Evolutionary conservation across 2,329 filamentous ascomycete species (phyloP).

Genomic region (Metarhizium album): DNA sequence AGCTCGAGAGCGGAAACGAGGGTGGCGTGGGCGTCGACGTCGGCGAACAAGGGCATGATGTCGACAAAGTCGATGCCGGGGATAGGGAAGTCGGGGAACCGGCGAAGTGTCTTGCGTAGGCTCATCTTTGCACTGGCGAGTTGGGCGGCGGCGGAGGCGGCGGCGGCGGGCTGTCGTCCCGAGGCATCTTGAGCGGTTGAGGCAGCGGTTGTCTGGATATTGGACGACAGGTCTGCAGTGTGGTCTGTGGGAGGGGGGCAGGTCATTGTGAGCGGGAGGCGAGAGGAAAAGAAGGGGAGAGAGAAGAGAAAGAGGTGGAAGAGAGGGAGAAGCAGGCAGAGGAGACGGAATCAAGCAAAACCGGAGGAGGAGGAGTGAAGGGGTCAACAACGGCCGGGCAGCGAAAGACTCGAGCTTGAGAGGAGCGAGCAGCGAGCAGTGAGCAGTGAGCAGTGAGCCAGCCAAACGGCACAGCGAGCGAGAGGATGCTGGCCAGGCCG

Average conservation of each 20-base stretch:
- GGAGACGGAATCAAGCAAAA: conserved; percentile 14
- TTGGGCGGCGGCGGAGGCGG: conserved; percentile 52
- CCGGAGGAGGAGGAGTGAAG: conserved; percentile 10
- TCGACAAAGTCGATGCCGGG: conserved; percentile 94
- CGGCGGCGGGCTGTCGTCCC: conserved; percentile 52
- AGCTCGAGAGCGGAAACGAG: conserved; percentile 80
- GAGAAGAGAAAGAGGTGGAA: conserved; percentile 14
- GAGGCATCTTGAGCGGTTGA: conserved; percentile 42
- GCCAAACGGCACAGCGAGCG: too few relatives aligned
- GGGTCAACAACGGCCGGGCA: conserved; percentile 9
- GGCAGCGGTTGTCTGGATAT: conserved; percentile 16
- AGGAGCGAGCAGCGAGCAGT: conserved; percentile 14
- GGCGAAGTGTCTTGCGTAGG: conserved; percentile 63
- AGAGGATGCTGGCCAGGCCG: too few relatives aligned
- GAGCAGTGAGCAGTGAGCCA: too few relatives aligned
- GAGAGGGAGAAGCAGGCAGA: conserved; percentile 18
- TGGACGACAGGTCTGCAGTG: conserved; percentile 11
- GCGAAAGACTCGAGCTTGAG: conserved; percentile 12
- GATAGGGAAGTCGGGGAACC: conserved; percentile 85
- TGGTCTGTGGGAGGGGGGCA: conserved; percentile 15
- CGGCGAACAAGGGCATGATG: conserved; percentile 90
- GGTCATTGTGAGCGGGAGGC: conserved; percentile 27
- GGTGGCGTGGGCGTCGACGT: conserved; percentile 59
- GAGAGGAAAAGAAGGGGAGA: conserved; percentile 15
- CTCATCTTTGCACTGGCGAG: conserved; percentile 59